Conservation (phyloP, 2,329 filamentous ascomycete genomes). For the Juglanconis sp. region DNA sequence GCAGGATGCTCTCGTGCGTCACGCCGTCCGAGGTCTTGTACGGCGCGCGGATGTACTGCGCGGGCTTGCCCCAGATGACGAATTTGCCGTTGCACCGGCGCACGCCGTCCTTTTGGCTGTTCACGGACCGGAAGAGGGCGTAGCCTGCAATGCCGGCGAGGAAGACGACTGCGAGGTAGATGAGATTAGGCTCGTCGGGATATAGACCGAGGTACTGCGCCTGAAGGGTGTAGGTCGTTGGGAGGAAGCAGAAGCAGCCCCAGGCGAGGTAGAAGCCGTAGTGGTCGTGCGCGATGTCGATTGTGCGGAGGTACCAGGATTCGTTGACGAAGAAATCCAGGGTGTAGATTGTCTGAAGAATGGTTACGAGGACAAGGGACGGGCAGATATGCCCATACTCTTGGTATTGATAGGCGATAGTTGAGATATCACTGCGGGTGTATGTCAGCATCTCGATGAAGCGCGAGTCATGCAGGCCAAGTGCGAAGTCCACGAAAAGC, state of each 20-base stretch:
- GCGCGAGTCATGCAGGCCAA: not conserved
- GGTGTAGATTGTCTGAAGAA: conserved; percentile 43
- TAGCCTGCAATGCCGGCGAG: conserved; percentile 33
- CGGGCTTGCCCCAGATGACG: conserved; percentile 40
- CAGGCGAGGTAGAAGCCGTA: conserved; percentile 43
- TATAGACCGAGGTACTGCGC: conserved; percentile 43
- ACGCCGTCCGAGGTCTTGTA: conserved; percentile 41
- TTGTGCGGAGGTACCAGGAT: conserved; percentile 45
- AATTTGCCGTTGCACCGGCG: conserved; percentile 37
- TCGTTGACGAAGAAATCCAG: conserved; percentile 49
- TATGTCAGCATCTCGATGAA: not conserved
- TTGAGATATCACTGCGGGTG: not conserved
- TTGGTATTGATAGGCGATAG: conserved; percentile 36
- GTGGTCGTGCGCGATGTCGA: conserved; percentile 42
- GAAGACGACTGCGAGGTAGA: conserved; percentile 25
- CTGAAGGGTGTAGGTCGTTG: conserved; percentile 45
- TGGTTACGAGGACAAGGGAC: conserved; percentile 37
- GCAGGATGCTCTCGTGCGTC: conserved; percentile 26
- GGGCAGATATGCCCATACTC: conserved; percentile 32
- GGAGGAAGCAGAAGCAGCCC: conserved; percentile 44
- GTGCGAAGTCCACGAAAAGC: conserved; percentile 12
- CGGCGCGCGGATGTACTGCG: conserved; percentile 34
- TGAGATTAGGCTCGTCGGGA: conserved; percentile 22
- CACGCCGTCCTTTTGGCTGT: conserved; percentile 42
- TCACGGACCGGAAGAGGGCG: conserved; percentile 40